These are phyloP conservation scores for Rhynchosporium agropyri DNA, from an alignment of 2,329 filamentous ascomycete genomes.

Conservation along the genomic window DNA sequence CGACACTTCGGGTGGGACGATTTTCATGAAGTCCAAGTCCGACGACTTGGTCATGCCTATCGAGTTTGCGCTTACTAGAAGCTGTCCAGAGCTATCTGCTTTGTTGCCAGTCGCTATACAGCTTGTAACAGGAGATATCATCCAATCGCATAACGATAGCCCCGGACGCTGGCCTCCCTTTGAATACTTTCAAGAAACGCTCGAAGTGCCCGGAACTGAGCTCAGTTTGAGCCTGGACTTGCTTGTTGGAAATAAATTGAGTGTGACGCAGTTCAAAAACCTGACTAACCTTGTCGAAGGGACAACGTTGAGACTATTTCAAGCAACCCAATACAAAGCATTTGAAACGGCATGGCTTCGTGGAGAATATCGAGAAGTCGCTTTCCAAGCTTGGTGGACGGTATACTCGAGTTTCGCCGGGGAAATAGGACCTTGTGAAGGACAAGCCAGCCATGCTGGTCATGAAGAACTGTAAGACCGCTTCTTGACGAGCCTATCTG, in stretches of 20 bases:
- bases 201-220: background rate
- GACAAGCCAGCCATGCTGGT: conserved; percentile 2
- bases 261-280: background rate
- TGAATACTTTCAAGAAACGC: conserved; percentile 5
- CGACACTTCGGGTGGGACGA: background rate
- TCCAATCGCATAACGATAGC: conserved; percentile 1
- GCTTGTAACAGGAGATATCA: background rate
- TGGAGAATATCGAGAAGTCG: background rate
- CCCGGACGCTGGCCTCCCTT: conserved; percentile 1
- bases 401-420: background rate
- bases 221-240: conserved; percentile 5
- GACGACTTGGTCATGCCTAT: background rate
- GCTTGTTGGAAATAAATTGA: conserved; percentile 2
- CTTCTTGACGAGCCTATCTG: conserved; percentile 3
- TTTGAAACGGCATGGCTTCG: background rate
- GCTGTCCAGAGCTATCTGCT: background rate
- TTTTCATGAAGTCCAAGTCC: background rate
- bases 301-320: background rate
- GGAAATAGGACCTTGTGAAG: background rate
- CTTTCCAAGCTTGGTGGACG: background rate
- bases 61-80: background rate
- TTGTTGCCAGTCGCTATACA: background rate
- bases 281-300: background rate
- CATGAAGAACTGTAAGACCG: background rate
- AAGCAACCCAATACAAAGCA: background rate